These are phyloP conservation scores for Cornus suecica DNA, from an alignment of 148 eudicot genomes.

Conservation along the genomic window DNA sequence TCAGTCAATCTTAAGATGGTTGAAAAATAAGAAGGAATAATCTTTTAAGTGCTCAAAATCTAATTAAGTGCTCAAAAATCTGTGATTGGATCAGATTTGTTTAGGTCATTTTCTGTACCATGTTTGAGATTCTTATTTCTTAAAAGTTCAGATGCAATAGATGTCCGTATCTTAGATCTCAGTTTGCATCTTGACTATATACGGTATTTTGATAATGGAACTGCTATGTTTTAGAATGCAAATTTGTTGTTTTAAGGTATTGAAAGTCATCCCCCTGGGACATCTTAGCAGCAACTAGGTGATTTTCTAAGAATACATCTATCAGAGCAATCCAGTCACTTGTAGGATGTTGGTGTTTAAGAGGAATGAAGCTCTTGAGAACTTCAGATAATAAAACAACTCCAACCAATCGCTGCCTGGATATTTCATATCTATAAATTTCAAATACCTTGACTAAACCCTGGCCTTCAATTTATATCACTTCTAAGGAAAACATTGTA, in stretches of 20 bases:
- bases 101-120: too few species aligned
- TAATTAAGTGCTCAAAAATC: too few species aligned
- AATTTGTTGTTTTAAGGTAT: not conserved
- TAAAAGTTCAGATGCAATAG: not conserved
- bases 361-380: not conserved
- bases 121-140: not conserved
- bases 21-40: too few species aligned
- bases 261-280: not conserved
- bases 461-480: not conserved
- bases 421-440: not conserved
- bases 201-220: too few species aligned
- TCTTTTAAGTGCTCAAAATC: too few species aligned
- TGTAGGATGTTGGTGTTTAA: not conserved
- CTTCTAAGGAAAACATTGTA: too few species aligned
- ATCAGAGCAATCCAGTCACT: not conserved
- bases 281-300: not conserved
- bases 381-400: not conserved
- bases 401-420: too few species aligned
- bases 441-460: slow-evolving; percentile 3
- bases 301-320: not conserved
- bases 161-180: not conserved
- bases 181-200: not conserved
- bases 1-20: not conserved
- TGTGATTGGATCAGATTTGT: not conserved
- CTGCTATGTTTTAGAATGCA: too few species aligned